A percentile compares a stretch with the other conserved stretches of the same genome.
Evolutionary conservation across 768 basidiomycete genomes (phyloP).

Genomic region (Pulveroboletus frians): DNA sequence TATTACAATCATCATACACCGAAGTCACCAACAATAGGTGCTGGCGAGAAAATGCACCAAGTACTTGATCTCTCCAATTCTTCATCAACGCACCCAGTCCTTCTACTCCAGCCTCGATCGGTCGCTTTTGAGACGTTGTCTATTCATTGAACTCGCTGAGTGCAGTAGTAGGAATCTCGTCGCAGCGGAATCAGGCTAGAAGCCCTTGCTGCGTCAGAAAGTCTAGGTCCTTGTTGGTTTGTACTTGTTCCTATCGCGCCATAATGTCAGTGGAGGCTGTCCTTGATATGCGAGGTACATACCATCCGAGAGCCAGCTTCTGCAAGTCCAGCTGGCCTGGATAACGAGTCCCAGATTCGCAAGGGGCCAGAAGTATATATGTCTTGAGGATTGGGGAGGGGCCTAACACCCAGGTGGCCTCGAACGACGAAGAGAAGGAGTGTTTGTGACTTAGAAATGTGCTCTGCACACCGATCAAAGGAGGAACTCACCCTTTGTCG

Average conservation of each 20-base stretch:
- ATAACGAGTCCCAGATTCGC: constrained; percentile 88
- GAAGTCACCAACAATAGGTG: not conserved
- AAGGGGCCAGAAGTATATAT: constrained; percentile 85
- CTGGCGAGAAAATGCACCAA: constrained; percentile 47
- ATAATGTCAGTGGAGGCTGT: not conserved
- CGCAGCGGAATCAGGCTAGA: constrained; percentile 96
- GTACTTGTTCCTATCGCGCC: constrained; percentile 81
- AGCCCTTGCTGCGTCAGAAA: constrained; percentile 97
- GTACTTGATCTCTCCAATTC: constrained; percentile 67
- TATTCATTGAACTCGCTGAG: constrained; percentile 78
- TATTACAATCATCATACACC: constrained; percentile 75
- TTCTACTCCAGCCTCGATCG: constrained; percentile 84
- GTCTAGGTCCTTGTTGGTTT: constrained; percentile 94
- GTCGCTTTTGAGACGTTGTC: constrained; percentile 74
- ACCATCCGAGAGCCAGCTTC: constrained; percentile 81
- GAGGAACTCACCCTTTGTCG: constrained; percentile 76
- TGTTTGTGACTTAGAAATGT: constrained; percentile 58
- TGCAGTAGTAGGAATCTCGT: constrained; percentile 85
- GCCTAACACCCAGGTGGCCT: constrained; percentile 91
- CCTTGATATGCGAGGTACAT: constrained; percentile 25
- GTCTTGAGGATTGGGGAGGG: constrained; percentile 79
- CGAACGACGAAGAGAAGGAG: constrained; percentile 98
- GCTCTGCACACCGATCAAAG: not conserved
- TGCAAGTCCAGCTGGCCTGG: constrained; percentile 82
- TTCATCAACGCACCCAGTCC: constrained; percentile 82